Evolutionary conservation across 1,284 basidiomycete species (phyloP).

Genomic region (Boletus sp.): DNA sequence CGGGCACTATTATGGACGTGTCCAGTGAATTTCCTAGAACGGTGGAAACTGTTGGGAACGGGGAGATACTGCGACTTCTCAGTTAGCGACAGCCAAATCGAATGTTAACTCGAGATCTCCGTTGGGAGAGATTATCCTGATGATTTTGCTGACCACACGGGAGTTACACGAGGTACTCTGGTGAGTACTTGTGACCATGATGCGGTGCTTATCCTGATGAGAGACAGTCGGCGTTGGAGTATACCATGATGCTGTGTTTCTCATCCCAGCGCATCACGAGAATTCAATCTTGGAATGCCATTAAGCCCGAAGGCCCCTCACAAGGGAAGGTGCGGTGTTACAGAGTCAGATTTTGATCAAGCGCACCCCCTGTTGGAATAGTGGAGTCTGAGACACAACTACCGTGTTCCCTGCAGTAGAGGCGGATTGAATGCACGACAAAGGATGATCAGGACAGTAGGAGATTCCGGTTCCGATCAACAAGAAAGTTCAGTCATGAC

Average conservation of each 20-base stretch:
- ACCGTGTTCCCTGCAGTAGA: background rate
- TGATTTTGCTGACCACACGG: background rate
- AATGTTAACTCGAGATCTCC: background rate
- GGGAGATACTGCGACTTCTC: slow-evolving; percentile 1
- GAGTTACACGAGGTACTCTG: background rate
- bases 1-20: background rate
- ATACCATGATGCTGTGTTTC: slow-evolving; percentile 10
- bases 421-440: background rate
- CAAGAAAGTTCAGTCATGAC: slow-evolving; percentile 9
- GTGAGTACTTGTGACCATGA: slow-evolving; percentile 5
- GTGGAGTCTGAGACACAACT: background rate
- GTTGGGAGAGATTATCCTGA: slow-evolving; percentile 1
- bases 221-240: background rate
- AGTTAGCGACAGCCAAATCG: background rate
- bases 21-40: background rate
- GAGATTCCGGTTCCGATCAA: slow-evolving; percentile 5
- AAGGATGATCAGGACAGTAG: background rate
- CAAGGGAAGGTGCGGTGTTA: background rate
- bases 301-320: slow-evolving; percentile 9
- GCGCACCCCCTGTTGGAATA: background rate
- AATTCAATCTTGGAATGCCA: slow-evolving; percentile 1
- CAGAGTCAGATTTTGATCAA: background rate
- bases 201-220: slow-evolving; percentile 2
- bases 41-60: slow-evolving; percentile 1
- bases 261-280: slow-evolving; percentile 6